Evolutionary conservation across 2,329 filamentous ascomycete genomes (phyloP), one percentile per base, ranked within the genome.

Genomic region (Capronia americana): DNA sequence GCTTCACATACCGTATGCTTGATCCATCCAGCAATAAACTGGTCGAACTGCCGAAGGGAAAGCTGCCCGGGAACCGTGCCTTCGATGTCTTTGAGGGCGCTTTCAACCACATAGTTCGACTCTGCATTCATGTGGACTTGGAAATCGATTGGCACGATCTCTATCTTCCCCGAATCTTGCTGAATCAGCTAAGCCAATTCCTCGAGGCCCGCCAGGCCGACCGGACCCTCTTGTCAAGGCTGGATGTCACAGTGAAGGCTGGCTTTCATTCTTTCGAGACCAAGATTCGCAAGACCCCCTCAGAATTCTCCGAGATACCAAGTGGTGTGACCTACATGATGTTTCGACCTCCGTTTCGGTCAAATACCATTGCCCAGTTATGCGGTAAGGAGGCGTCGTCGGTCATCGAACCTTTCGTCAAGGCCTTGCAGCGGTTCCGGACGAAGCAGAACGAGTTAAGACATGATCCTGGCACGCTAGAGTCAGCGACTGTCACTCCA

Each of bases 51-150:
- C 56, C 41, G 28, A 24, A 48, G 30, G 8, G 30, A 6, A 32
- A 11, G 28, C 4, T 30, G 28, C 28, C 28, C 4, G 28, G 28
- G 28, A 30, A 7, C 28, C 28, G 28, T 30, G 28, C 28, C 28
- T 30, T 30, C 28, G 28, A 30, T 7, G 28, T 7, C 28, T 30
- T 30, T 30, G 28, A 7, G 28, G 3, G 28, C 1, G 28, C 7
- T 7, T 30, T 30, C 28, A 4, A 30, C 3, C 28, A 30, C 28
- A 4, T 30, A 30, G 28, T 30, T 4, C 28, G 28, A 30, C 28
- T 58, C 28, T n/a, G 28, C 14, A 34, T 48, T 12, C 24, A 48
- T n/a, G n/a, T 30, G 20, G 56, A 58, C 12, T 28, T 58, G 38
- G 20, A 4, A 6, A n/a, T 8, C 8, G 8, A 30, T 30, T 30